Conservation (phyloP, 2,329 filamentous ascomycete species). For the Verticillium dahliae region DNA sequence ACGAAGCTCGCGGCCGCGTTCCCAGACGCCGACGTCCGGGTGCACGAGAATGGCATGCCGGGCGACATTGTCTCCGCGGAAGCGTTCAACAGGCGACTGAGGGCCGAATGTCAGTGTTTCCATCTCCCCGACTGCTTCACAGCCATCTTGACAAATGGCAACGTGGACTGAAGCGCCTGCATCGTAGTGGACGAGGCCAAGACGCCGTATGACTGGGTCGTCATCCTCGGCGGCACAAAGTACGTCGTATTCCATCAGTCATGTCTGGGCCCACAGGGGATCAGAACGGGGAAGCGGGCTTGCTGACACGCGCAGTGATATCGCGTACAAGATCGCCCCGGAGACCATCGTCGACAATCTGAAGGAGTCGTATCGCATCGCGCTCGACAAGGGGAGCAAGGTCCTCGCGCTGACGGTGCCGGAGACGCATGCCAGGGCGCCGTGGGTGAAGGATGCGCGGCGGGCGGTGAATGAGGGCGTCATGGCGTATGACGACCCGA, state of each 20-base stretch:
- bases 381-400: conserved; percentile 41
- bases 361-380: conserved; percentile 41
- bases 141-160: background rate
- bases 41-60: conserved; percentile 39
- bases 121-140: background rate
- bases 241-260: conserved; percentile 17
- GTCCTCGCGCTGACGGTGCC: conserved; percentile 60
- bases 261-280: background rate
- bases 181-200: conserved; percentile 5
- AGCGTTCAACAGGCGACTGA: conserved; percentile 23
- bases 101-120: conserved; percentile 2
- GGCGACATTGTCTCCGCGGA: conserved; percentile 40
- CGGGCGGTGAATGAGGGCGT: conserved; percentile 47
- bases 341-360: conserved; percentile 42
- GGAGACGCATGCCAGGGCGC: conserved; percentile 31
- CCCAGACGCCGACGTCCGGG: conserved; percentile 30
- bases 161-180: background rate
- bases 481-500: conserved; percentile 35
- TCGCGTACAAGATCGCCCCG: conserved; percentile 31
- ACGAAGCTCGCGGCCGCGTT: conserved; percentile 39
- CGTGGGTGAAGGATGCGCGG: conserved; percentile 19
- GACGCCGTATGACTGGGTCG: conserved; percentile 48
- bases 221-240: conserved; percentile 61
- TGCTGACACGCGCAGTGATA: conserved; percentile 34
- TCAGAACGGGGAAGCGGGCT: background rate